Percentiles rank a stretch among this genome's conserved stretches.
phyloP scores from a whole-genome alignment of 441 rosid species.

The Iberis amara region DNA sequence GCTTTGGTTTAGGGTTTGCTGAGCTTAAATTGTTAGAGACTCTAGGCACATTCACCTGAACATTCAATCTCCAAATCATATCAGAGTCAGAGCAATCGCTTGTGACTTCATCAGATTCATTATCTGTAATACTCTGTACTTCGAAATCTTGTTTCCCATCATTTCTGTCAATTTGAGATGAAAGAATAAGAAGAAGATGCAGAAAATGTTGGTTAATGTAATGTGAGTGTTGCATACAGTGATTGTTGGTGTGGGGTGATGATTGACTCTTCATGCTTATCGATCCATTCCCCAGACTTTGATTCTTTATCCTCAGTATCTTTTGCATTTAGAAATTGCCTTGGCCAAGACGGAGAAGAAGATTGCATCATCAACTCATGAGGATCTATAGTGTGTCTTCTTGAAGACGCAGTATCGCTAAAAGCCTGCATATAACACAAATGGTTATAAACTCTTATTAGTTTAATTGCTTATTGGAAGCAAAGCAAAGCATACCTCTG shows the following conservation, averaged over 20 bases:
- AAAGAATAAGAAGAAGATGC: conserved; percentile 34
- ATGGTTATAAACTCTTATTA: background rate
- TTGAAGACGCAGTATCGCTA: conserved; percentile 39
- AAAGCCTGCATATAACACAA: conserved; percentile 17
- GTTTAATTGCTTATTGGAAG: background rate
- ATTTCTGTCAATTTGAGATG: conserved; percentile 34
- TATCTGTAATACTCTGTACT: conserved; percentile 39
- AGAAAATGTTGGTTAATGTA: conserved; percentile 23
- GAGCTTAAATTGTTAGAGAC: conserved; percentile 36
- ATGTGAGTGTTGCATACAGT: conserved; percentile 23
- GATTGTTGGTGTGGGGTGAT: conserved; percentile 17
- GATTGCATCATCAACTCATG: conserved; percentile 46
- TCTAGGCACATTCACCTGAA: conserved; percentile 51
- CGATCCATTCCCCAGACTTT: conserved; percentile 52
- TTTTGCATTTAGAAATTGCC: conserved; percentile 31
- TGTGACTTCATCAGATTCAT: conserved; percentile 46
- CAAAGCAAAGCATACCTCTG: conserved; percentile 40
- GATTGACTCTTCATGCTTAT: conserved; percentile 36
- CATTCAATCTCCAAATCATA: conserved; percentile 39
- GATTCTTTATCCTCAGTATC: conserved; percentile 54
- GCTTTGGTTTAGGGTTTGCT: conserved; percentile 38
- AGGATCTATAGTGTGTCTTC: conserved; percentile 49
- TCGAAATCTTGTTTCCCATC: conserved; percentile 44
- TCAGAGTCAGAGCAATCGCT: conserved; percentile 64
- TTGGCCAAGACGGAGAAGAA: conserved; percentile 32